These are phyloP conservation scores for Metschnikowia bowlesiae DNA, from an alignment of 805 yeast genomes.

Conservation along the genomic window DNA sequence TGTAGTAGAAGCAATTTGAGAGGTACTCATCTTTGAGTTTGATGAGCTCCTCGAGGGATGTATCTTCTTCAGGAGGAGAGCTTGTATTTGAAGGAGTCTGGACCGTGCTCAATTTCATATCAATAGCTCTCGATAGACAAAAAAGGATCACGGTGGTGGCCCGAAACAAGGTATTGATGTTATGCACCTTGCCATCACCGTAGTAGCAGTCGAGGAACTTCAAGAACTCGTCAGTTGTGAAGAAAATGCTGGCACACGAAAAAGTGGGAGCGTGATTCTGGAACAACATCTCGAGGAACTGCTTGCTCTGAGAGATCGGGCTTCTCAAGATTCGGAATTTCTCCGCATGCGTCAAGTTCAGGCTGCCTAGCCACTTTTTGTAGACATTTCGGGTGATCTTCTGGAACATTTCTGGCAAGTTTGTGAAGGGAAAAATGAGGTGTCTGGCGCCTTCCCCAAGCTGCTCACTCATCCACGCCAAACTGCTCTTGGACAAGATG, in stretches of 20 bases:
- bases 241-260: conserved; percentile 4
- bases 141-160: conserved; percentile 7
- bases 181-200: conserved; percentile 2
- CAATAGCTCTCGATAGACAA: conserved; percentile 5
- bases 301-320: conserved; percentile 22
- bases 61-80: neutral
- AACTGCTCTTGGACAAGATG: conserved; percentile 31
- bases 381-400: conserved; percentile 16
- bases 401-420: conserved; percentile 25
- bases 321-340: conserved; percentile 18
- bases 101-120: neutral
- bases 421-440: conserved; percentile 23
- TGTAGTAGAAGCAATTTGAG: conserved; percentile 2
- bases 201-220: conserved; percentile 6
- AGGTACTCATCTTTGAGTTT: neutral
- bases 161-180: conserved; percentile 6
- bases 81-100: neutral
- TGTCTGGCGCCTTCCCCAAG: conserved; percentile 21
- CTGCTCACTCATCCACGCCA: conserved; percentile 28
- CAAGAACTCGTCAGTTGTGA: neutral
- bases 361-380: conserved; percentile 31
- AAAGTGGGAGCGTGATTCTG: conserved; percentile 1
- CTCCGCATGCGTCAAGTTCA: conserved; percentile 18
- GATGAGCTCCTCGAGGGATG: neutral
- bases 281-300: conserved; percentile 4